phyloP scores from a whole-genome alignment of 805 yeast species.

The Komagataella mondaviorum region DNA sequence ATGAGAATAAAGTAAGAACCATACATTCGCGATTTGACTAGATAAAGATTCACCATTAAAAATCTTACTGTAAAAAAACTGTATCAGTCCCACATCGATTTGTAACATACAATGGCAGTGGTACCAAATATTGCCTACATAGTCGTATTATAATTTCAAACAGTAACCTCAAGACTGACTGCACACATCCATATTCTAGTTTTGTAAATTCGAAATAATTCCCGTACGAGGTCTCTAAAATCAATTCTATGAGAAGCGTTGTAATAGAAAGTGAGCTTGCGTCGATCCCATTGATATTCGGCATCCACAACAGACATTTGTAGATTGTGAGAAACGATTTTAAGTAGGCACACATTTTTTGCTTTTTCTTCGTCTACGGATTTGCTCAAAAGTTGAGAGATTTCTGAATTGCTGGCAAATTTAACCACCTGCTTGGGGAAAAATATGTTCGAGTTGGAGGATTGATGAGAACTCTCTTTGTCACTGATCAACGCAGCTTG shows the following conservation, averaged over 20 bases:
- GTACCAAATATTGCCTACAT: not conserved
- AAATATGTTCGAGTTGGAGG: slow-evolving; percentile 32
- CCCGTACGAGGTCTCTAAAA: slow-evolving; percentile 65
- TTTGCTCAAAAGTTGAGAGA: slow-evolving; percentile 43
- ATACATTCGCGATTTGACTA: not conserved
- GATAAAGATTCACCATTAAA: not conserved
- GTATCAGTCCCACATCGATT: not conserved
- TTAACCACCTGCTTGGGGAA: slow-evolving; percentile 58
- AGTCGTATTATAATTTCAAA: not conserved
- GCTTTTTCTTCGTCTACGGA: slow-evolving; percentile 61
- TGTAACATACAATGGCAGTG: not conserved
- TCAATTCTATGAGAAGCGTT: slow-evolving; percentile 53
- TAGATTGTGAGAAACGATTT: slow-evolving; percentile 35
- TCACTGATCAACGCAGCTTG: slow-evolving; percentile 39
- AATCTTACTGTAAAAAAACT: not conserved
- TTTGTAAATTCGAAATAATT: slow-evolving; percentile 60
- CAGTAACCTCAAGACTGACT: slow-evolving; percentile 17
- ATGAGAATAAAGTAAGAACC: too few relatives aligned
- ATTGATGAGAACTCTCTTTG: not conserved
- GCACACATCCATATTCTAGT: slow-evolving; percentile 88
- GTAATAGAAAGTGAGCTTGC: slow-evolving; percentile 69
- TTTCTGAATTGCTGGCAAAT: slow-evolving; percentile 49
- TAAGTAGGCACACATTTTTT: slow-evolving; percentile 41
- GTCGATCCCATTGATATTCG: slow-evolving; percentile 77
- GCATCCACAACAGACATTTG: slow-evolving; percentile 58